phyloP scores from a whole-genome alignment of 2,329 filamentous ascomycete genomes.

The Penicillium sp. region DNA sequence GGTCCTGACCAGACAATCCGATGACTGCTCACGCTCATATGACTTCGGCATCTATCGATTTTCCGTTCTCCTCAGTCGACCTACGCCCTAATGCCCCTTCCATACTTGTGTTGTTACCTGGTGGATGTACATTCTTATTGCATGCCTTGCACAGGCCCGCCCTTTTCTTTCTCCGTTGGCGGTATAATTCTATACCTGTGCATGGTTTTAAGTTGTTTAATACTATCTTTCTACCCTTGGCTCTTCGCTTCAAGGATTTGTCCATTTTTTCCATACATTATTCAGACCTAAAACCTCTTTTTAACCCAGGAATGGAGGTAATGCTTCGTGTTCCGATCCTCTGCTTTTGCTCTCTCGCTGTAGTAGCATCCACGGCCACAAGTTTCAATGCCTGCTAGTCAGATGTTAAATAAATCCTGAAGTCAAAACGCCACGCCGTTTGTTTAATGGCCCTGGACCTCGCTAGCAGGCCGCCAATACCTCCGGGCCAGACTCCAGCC shows the following conservation, averaged over 20 bases:
- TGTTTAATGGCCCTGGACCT: background rate
- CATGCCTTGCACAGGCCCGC: slow-evolving; percentile 23
- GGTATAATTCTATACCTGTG: slow-evolving; percentile 14
- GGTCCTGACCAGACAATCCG: slow-evolving; percentile 9
- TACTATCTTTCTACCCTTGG: slow-evolving; percentile 19
- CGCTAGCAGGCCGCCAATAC: background rate
- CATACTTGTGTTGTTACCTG: slow-evolving; percentile 23
- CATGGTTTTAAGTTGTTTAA: slow-evolving; percentile 27
- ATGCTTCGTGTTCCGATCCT: background rate
- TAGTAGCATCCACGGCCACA: background rate
- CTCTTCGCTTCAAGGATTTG: slow-evolving; percentile 3
- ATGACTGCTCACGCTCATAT: slow-evolving; percentile 26
- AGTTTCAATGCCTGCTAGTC: background rate
- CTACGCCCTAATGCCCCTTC: slow-evolving; percentile 23
- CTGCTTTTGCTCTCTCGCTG: background rate
- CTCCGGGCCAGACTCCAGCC: background rate
- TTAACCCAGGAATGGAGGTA: background rate
- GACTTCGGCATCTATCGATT: slow-evolving; percentile 16
- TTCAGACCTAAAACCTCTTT: background rate
- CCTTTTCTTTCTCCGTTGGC: slow-evolving; percentile 12
- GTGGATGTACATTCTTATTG: slow-evolving; percentile 25
- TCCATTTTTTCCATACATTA: slow-evolving; percentile 3
- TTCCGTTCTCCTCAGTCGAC: slow-evolving; percentile 10
- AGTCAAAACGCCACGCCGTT: background rate
- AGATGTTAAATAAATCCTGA: background rate